Base-by-base conservation (phyloP, 495 filamentous ascomycete genomes). In the Acidomyces sp. region DNA sequence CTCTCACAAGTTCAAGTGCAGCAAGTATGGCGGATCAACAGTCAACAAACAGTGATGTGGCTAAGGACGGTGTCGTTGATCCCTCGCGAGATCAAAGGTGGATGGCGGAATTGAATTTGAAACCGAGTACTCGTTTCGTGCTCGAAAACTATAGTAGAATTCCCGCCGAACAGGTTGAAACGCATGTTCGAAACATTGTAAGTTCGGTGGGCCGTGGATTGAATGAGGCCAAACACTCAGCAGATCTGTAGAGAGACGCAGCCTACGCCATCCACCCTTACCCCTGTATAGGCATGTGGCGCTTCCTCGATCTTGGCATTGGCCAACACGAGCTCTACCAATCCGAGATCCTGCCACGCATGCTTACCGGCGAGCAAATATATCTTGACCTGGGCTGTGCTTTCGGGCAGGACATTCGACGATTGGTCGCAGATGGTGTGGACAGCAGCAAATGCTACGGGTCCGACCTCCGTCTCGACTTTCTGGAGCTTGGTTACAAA, bases 401-500 rank as follows among this genome's bases (percentile, higher is more conserved):
- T 31, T 55, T 55, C 22, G 53, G 35, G 1, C 49, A 52, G 35
- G 41, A 53, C 31, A 20, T 53, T 13, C 53, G 53, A 17, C 43
- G 48, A 6, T 45, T 55, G 16, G 52, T 53, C 18, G 39, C 39
- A 2, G 51, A 54, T 32, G 55, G 55, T 23, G 55, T 49, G 1
- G 45, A 47, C 21, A 39, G 47, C 22, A 34, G 41, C 6, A 45
- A 55, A 13, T 42, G 68, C 9, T 65, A 65, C 48, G 65, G 58
- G 16, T 52, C 52, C 6, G 69, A 73, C 23, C 42, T 68, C 1
- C 52, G 51, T 4, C 26, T 39, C 2, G 56, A 59, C 10, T 70
- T 67, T 53, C 55, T 63, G 20, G 47, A 65, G 0, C 40, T 71
- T 3, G 67, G 68, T 17, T 71, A 68, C 48, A 66, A 68, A 4